Evolutionary conservation across 257 asterid genomes (phyloP), one percentile per base, ranked within the genome.

Genomic region (Paraleonurus japonicus): DNA sequence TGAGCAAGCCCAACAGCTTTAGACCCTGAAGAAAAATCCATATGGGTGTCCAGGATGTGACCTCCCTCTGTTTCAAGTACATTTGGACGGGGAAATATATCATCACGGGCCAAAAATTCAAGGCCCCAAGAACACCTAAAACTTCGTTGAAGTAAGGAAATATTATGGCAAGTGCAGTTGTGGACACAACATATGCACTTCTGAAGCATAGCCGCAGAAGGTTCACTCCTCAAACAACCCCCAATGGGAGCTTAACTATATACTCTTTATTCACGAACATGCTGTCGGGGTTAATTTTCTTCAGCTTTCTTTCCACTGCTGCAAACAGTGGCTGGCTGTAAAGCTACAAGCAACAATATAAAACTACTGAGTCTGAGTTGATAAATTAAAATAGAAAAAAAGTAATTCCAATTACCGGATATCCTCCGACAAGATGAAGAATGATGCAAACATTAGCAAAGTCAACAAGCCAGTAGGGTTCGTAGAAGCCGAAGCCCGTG

Each of bases 401-500:
- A n/a, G n/a, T n/a, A n/a, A n/a, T n/a, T n/a, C n/a, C n/a, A n/a
- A n/a, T 47, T 73, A 89, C 92, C 85, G 84, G 90, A 74, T 83
- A 89, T 15, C 90, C 90, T 32, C 89, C 90, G 33, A 89, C 81
- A 2, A 89, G 87, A 76, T 89, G 92, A 23, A 89, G 83, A 80
- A 89, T 76, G n/a, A 89, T 77, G 22, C 92, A 84, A 0, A 85
- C 88, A 58, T 89, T 87, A 16, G 94, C 96, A 15, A 87, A 15
- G 58, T 87, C 89, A 16, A 89, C 81, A 3, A 89, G 92, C 96
- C 96, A 89, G 69, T 72, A 89, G 0, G 96, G 96, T 55, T 89
- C 90, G 2, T 84, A 87, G 82, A 89, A 89, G 66, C 92, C 92
- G n/a, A 88, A 88, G 7, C 96, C 96, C 0, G 90, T 86, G 76